Evolutionary conservation across 352 stramenopile genomes (phyloP).

Genomic region (Albugo candida): DNA sequence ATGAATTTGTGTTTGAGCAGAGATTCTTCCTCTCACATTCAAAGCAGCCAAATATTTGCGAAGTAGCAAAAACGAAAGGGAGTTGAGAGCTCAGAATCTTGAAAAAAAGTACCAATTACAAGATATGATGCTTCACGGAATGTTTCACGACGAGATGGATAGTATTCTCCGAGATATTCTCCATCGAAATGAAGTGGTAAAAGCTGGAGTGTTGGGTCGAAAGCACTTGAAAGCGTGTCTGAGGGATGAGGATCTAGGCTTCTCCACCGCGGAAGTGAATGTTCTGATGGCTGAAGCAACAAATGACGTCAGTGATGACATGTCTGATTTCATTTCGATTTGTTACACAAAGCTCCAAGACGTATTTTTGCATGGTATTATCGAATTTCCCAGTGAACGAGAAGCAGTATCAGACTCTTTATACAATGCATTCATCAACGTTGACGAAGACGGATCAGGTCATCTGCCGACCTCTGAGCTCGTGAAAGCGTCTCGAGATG

Average conservation of each 20-base stretch:
- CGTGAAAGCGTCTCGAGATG: slow-evolving; percentile 26
- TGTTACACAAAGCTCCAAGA: slow-evolving; percentile 41
- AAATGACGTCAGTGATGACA: slow-evolving; percentile 10
- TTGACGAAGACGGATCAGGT: slow-evolving; percentile 34
- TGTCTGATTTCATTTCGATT: slow-evolving; percentile 21
- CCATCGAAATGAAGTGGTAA: slow-evolving; percentile 35
- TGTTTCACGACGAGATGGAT: slow-evolving; percentile 68
- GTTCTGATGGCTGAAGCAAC: slow-evolving; percentile 45
- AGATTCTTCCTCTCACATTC: too few relatives aligned
- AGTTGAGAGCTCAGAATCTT: too few relatives aligned
- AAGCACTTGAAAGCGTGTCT: slow-evolving; percentile 47
- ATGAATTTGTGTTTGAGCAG: too few relatives aligned
- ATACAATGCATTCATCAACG: slow-evolving; percentile 50
- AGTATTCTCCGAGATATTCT: slow-evolving; percentile 61
- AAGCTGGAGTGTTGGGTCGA: slow-evolving; percentile 21
- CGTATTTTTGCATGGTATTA: slow-evolving; percentile 25
- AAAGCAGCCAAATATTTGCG: too few relatives aligned
- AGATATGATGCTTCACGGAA: slow-evolving; percentile 37
- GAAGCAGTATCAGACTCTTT: slow-evolving; percentile 50
- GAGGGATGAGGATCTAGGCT: slow-evolving; percentile 41
- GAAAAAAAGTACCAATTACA: too few relatives aligned
- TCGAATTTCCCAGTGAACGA: slow-evolving; percentile 43
- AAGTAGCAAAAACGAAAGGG: too few relatives aligned
- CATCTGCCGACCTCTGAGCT: slow-evolving; percentile 41
- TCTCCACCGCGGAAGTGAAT: slow-evolving; percentile 57